Evolutionary conservation across 2,329 filamentous ascomycete species (phyloP), one percentile per base, ranked within the genome.

Genomic region (Coleophoma crateriformis): DNA sequence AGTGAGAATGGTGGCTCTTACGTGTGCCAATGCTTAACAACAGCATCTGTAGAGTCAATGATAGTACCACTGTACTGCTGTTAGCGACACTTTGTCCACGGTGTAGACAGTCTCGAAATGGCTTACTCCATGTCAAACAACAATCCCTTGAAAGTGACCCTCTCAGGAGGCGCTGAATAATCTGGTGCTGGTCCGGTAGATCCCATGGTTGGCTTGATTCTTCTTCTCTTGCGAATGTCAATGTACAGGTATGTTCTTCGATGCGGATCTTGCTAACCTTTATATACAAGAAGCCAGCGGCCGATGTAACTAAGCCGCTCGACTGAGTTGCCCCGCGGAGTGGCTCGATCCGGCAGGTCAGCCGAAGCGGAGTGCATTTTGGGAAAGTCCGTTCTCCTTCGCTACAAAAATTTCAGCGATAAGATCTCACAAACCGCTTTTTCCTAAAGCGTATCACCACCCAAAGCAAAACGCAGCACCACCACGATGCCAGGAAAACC

Each of bases 31-130:
- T 90, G 84, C 69, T 89, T 89, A 47, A 82, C 76, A 38, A 94
- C 84, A 8, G 88, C 88, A 17, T 77, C 73, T 2, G 88, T 92
- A 14, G 85, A 90, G 66, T 92, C 88, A 61, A 92, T 90, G 56
- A 92, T 87, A 15, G 88, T 91, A 37, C 87, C 88, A 64, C 35
- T 38, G 12, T 17, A 27, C 8, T 27, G 27, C 27, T 27, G 27
- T 27, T 27, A 27, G 27, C 27, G 27, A 27, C 27, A 27, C 27
- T 27, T 27, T 27, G 27, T 27, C 8, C 27, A 27, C 27, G 27
- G 8, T 27, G 27, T 27, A 7, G 27, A 3, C 8, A 10, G 27
- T 27, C 27, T 27, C 35, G 6, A 7, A 17, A 7, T 3, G 15
- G 15, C 35, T 38, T 38, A 38, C 35, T 90, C 86, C 84, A 89